Evolutionary conservation across 2,329 filamentous ascomycete species (phyloP).

Genomic region (Thelonectria olida): DNA sequence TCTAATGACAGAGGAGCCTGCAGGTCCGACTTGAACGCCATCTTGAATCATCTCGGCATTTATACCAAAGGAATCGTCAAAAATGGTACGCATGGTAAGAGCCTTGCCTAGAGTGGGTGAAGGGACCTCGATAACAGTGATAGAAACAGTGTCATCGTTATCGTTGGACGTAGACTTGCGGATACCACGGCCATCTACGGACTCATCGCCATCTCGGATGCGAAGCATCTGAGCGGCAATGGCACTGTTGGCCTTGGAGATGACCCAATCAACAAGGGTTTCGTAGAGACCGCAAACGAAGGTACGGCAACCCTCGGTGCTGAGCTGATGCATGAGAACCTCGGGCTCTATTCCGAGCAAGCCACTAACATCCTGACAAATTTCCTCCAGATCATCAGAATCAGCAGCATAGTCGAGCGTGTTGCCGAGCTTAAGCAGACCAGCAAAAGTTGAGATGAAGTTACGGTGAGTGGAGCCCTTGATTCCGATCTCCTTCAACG

Average conservation of each 20-base stretch:
- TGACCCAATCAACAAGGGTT: slow-evolving; percentile 93
- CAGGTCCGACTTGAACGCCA: slow-evolving; percentile 78
- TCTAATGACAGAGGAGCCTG: slow-evolving; percentile 82
- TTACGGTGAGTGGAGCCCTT: slow-evolving; percentile 85
- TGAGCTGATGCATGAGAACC: slow-evolving; percentile 79
- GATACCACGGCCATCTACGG: slow-evolving; percentile 69
- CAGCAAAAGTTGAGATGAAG: slow-evolving; percentile 86
- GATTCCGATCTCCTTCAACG: slow-evolving; percentile 91
- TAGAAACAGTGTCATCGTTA: slow-evolving; percentile 82
- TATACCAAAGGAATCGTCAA: slow-evolving; percentile 90
- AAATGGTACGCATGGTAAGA: slow-evolving; percentile 86
- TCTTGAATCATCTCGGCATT: slow-evolving; percentile 98
- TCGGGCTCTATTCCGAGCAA: slow-evolving; percentile 89
- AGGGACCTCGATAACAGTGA: slow-evolving; percentile 89
- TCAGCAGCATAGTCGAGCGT: slow-evolving; percentile 87
- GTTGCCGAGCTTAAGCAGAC: slow-evolving; percentile 90
- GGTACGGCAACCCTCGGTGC: slow-evolving; percentile 83
- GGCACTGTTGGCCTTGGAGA: slow-evolving; percentile 85
- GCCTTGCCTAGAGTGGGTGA: slow-evolving; percentile 84
- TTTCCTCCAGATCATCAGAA: slow-evolving; percentile 82
- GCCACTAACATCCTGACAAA: slow-evolving; percentile 89
- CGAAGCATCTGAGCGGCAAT: slow-evolving; percentile 80
- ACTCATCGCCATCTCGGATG: slow-evolving; percentile 72
- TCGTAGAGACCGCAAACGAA: slow-evolving; percentile 91
- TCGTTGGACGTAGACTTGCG: slow-evolving; percentile 74